phyloP scores from a whole-genome alignment of 495 filamentous ascomycete species.

The Clavariopsis aquatica region DNA sequence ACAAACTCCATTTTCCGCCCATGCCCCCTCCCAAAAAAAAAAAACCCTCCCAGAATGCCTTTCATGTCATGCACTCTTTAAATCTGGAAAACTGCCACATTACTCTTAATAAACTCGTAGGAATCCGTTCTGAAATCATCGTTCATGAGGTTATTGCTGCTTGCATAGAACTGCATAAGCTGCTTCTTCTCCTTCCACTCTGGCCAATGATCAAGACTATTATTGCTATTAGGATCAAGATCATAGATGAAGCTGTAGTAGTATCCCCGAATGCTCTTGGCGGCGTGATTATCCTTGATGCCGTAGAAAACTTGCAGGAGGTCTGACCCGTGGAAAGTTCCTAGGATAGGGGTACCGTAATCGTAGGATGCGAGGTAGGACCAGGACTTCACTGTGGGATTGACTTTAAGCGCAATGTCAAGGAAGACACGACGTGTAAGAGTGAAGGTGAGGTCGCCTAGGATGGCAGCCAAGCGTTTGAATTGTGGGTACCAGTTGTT shows the following conservation, averaged over 20 bases:
- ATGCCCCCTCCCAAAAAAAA: too few species aligned
- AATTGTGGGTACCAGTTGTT: conserved; percentile 72
- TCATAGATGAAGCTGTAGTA: conserved; percentile 68
- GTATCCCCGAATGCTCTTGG: conserved; percentile 59
- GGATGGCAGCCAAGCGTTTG: conserved; percentile 74
- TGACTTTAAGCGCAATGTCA: conserved; percentile 43
- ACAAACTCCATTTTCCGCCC: background rate
- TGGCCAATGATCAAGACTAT: conserved; percentile 57
- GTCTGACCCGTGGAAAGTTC: conserved; percentile 72
- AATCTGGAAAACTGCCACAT: conserved; percentile 54
- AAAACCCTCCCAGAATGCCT: too few species aligned
- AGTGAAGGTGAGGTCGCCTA: conserved; percentile 70
- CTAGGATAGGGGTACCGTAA: conserved; percentile 67
- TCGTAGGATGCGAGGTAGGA: conserved; percentile 71
- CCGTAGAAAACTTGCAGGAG: conserved; percentile 67
- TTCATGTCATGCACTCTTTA: too few species aligned
- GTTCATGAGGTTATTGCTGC: conserved; percentile 49
- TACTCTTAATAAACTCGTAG: conserved; percentile 52
- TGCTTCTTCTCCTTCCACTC: conserved; percentile 56
- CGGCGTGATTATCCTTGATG: conserved; percentile 62
- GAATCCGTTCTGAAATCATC: conserved; percentile 61
- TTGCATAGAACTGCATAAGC: conserved; percentile 60
- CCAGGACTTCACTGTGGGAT: conserved; percentile 63
- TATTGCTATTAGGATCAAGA: conserved; percentile 60
- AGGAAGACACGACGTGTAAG: conserved; percentile 63